A percentile compares a stretch with the other conserved stretches of the same genome.
Conservation (phyloP, 1,139 yeast genomes). For the Blastobotrys apis region DNA sequence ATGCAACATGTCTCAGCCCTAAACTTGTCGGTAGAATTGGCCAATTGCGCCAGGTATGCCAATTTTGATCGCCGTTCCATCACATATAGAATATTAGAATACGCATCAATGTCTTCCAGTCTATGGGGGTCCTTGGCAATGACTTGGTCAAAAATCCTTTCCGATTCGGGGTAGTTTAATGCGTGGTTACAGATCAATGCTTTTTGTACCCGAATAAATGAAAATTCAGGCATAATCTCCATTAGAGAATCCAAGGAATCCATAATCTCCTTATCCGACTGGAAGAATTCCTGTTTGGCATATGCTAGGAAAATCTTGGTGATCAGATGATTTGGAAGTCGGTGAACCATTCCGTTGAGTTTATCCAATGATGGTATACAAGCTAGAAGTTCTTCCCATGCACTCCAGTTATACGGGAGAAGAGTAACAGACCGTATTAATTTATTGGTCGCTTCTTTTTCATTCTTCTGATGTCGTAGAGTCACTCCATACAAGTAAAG, state of each 20-base stretch:
- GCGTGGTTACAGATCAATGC: constrained; percentile 79
- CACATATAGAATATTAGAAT: constrained; percentile 89
- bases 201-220: constrained; percentile 71
- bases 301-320: constrained; percentile 64
- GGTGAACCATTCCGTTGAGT: constrained; percentile 19
- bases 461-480: constrained; percentile 58
- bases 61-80: constrained; percentile 85
- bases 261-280: constrained; percentile 43
- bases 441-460: constrained; percentile 52
- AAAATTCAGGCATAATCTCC: constrained; percentile 62
- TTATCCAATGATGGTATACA: constrained; percentile 65
- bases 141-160: constrained; percentile 69
- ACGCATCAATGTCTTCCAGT: constrained; percentile 84
- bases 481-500: constrained; percentile 61
- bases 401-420: constrained; percentile 89
- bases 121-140: constrained; percentile 77
- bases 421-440: constrained; percentile 54
- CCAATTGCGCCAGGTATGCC: constrained; percentile 81
- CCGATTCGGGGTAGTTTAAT: constrained; percentile 77
- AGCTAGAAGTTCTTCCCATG: constrained; percentile 79
- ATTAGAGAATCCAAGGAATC: constrained; percentile 36
- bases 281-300: constrained; percentile 75
- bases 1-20: constrained; percentile 95
- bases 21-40: constrained; percentile 76
- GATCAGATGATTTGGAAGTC: constrained; percentile 35